Base-by-base conservation (phyloP, 352 stramenopile genomes). In the Phytopythium litorale region DNA sequence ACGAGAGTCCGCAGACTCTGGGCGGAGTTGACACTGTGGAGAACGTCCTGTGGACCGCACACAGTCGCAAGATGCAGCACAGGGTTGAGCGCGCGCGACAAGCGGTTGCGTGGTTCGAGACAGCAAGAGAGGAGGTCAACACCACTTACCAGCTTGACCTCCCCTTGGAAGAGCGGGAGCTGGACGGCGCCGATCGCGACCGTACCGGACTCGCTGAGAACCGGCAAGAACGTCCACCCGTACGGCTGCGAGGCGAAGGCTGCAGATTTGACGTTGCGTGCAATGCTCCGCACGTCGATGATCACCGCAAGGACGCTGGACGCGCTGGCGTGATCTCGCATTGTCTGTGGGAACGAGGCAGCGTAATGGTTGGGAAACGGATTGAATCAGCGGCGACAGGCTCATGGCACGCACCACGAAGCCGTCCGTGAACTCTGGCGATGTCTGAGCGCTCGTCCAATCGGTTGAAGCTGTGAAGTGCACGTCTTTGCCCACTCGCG, bases 181-280 rank as follows among this genome's bases (percentile, higher is more conserved):
- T 91, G 84, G 30, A 76, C 66, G n/a, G 35, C 73, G 5, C 76
- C 70, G 9, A 62, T 54, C 3, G 71, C 70, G 21, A 93, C 62
- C 7, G 65, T 70, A 1, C 66, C 70, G 9, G 63, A 66, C 19
- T 75, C 59, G 7, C 60, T 66, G 4, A 93, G 70, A 0, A 91
- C 64, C 0, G 78, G 78, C 12, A 90, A 52, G 16, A 91, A 93
- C 6, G 72, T 80, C 84, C 84, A 93, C 0, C 73, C 84, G 23
- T 86, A 73, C 21, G 75, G 69, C 40, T 84, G 70, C 1, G 76
- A 87, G 1, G 59, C 62, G 25, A 80, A 81, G 2, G 46, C 56
- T 7, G 76, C 76, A 7, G 69, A 80, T 61, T 88, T 89, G 7
- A 68, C 56, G 28, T 76, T 75, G 9, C 75, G 74, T 15, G 60